phyloP scores from a whole-genome alignment of 108 stramenopile species.

The Chaetoceros tenuissimus region DNA sequence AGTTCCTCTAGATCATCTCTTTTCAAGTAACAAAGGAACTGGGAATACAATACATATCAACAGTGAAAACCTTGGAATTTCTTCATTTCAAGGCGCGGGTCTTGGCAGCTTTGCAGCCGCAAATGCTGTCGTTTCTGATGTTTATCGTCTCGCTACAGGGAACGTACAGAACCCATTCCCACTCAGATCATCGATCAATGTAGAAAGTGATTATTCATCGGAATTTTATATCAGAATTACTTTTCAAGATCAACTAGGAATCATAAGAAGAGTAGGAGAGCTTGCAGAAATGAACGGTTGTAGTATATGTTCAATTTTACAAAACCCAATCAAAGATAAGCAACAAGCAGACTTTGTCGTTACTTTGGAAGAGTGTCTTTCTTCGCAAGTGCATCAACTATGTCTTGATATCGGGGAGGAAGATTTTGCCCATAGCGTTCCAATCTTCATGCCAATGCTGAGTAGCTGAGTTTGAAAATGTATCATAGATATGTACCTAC shows the following conservation, averaged over 20 bases:
- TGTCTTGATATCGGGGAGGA: conserved; percentile 43
- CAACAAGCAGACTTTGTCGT: conserved; percentile 71
- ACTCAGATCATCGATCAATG: conserved; percentile 18
- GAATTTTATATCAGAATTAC: conserved; percentile 83
- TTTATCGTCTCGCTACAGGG: conserved; percentile 63
- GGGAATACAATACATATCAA: conserved; percentile 73
- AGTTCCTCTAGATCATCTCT: conserved; percentile 49
- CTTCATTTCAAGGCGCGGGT: conserved; percentile 77
- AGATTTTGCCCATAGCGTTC: conserved; percentile 40
- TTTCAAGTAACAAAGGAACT: conserved; percentile 55
- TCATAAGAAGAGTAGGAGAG: conserved; percentile 70
- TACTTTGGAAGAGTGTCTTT: conserved; percentile 61
- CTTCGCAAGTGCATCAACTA: conserved; percentile 39
- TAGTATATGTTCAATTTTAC: conserved; percentile 69
- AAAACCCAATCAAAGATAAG: conserved; percentile 71
- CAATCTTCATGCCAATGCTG: conserved; percentile 56
- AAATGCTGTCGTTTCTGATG: conserved; percentile 89
- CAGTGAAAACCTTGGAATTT: conserved; percentile 61
- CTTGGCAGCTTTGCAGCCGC: conserved; percentile 93
- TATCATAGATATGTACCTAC: too few species aligned
- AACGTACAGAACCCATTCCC: conserved; percentile 15
- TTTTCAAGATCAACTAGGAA: conserved; percentile 67
- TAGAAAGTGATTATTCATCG: conserved; percentile 63
- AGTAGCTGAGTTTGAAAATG: conserved; percentile 23
- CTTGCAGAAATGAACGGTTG: conserved; percentile 73